Conservation (phyloP, 2,329 filamentous ascomycete species). For the Piedraia hortae region DNA sequence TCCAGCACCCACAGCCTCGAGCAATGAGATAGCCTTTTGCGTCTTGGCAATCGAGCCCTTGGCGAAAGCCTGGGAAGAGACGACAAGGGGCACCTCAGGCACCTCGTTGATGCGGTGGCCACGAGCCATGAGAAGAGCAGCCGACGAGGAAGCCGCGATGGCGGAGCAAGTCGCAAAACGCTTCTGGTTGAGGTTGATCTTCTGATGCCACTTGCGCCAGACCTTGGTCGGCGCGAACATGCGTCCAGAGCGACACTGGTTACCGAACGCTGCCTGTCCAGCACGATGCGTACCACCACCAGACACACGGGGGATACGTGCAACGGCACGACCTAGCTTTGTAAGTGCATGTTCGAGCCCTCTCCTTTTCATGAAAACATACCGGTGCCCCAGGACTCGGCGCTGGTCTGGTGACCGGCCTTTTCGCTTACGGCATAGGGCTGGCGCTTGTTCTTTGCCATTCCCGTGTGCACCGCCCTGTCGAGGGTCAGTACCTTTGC, state of each 20-base stretch:
- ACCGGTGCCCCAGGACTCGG: conserved; percentile 99
- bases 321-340: conserved; percentile 68
- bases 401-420: conserved; percentile 98
- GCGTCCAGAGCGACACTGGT: conserved; percentile 98
- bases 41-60: conserved; percentile 64
- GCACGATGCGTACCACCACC: conserved; percentile 99
- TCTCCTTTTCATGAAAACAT: conserved; percentile 6
- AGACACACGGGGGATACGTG: conserved; percentile 99
- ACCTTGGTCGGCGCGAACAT: conserved; percentile 99
- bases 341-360: conserved; percentile 4
- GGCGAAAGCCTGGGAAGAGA: conserved; percentile 75
- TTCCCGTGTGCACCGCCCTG: conserved; percentile 71
- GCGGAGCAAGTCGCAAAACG: conserved; percentile 96
- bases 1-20: conserved; percentile 75
- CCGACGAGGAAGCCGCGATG: conserved; percentile 82
- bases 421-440: conserved; percentile 99
- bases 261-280: conserved; percentile 98
- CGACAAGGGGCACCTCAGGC: conserved; percentile 86
- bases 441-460: conserved; percentile 99
- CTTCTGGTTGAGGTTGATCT: conserved; percentile 98
- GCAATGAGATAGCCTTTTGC: conserved; percentile 55
- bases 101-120: conserved; percentile 84
- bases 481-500: conserved; percentile 3
- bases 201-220: conserved; percentile 99
- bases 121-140: conserved; percentile 83